Evolutionary conservation across 441 rosid species (phyloP).

Genomic region (Arabidopsis hybrid): DNA sequence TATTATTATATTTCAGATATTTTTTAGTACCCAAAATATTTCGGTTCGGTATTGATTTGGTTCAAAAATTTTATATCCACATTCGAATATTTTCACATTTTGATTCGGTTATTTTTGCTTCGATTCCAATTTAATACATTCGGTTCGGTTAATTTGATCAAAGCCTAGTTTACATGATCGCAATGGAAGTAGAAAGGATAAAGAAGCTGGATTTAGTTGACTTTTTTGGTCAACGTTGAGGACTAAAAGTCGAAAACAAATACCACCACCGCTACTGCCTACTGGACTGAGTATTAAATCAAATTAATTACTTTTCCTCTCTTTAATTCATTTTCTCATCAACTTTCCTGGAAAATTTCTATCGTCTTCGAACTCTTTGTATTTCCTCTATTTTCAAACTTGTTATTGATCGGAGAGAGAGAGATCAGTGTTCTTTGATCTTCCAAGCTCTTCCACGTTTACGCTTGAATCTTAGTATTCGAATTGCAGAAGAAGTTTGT

Average conservation of each 20-base stretch:
- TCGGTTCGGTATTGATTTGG: no score
- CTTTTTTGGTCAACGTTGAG: slow-evolving; percentile 24
- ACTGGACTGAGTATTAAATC: slow-evolving; percentile 4
- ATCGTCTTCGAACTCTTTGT: background rate
- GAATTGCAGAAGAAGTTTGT: slow-evolving; percentile 16
- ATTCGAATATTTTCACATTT: no score
- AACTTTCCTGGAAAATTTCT: slow-evolving; percentile 15
- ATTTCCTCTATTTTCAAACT: background rate
- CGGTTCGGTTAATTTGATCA: no score
- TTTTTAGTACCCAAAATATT: no score
- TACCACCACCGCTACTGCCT: slow-evolving; percentile 19
- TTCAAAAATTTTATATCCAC: no score
- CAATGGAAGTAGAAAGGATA: background rate
- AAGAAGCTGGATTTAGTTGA: slow-evolving; percentile 28
- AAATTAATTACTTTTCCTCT: background rate
- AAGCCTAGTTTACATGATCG: no score
- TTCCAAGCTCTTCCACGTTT: background rate
- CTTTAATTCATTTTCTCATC: slow-evolving; percentile 6
- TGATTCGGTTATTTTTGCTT: no score
- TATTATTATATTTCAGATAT: no score
- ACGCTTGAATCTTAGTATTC: background rate
- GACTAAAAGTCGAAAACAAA: slow-evolving; percentile 27
- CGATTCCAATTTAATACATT: no score
- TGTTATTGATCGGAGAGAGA: slow-evolving; percentile 6
- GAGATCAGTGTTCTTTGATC: slow-evolving; percentile 12